These are phyloP conservation scores for Monosporozyma aquatica DNA, from an alignment of 805 yeast genomes.

Conservation along the genomic window DNA sequence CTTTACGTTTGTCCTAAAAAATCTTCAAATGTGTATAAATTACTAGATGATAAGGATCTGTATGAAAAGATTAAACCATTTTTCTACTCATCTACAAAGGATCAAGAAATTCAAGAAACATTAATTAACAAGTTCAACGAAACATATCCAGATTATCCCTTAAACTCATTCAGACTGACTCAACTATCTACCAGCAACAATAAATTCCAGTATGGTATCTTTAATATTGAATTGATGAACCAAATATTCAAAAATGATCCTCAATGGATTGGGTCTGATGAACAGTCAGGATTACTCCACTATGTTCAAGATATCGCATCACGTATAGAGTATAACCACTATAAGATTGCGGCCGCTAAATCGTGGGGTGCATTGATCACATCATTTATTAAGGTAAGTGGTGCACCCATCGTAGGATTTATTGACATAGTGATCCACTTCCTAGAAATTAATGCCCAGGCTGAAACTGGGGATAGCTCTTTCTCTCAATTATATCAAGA, in stretches of 20 bases:
- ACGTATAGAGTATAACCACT: conserved; percentile 51
- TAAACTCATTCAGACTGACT: conserved; percentile 46
- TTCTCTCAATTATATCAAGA: conserved; percentile 47
- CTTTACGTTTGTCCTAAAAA: conserved; percentile 47
- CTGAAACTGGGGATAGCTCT: conserved; percentile 41
- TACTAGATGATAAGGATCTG: conserved; percentile 35
- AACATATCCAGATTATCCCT: conserved; percentile 38
- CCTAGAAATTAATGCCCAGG: conserved; percentile 38
- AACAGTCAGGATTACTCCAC: conserved; percentile 33
- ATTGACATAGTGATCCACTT: conserved; percentile 38
- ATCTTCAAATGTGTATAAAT: conserved; percentile 35
- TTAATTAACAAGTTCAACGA: conserved; percentile 38
- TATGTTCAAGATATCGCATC: conserved; percentile 51
- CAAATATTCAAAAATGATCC: conserved; percentile 39
- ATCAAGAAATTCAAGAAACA: conserved; percentile 38
- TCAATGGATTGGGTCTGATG: conserved; percentile 34
- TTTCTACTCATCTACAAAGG: conserved; percentile 39
- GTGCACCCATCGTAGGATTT: conserved; percentile 27
- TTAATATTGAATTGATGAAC: conserved; percentile 57
- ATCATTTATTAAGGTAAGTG: conserved; percentile 44
- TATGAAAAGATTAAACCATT: conserved; percentile 28
- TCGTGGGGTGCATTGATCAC: conserved; percentile 73
- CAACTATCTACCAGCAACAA: conserved; percentile 37
- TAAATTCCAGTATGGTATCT: conserved; percentile 46
- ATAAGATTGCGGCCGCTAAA: conserved; percentile 62